phyloP scores from a whole-genome alignment of 2,329 filamentous ascomycete species.

The Cladophialophora yegresii region DNA sequence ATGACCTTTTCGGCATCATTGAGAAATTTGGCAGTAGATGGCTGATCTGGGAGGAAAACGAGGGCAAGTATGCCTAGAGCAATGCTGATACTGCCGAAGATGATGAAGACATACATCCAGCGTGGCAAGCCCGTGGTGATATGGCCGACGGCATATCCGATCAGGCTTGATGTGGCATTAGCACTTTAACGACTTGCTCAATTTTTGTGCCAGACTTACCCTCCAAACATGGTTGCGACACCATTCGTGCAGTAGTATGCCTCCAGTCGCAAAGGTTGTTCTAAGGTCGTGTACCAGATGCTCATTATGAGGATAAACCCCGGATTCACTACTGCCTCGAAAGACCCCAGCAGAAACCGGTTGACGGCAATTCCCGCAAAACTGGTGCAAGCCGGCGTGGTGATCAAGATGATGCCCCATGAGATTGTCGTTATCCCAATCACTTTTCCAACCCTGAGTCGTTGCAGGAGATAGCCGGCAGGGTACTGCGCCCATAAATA shows the following conservation, averaged over 20 bases:
- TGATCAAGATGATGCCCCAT: slow-evolving; percentile 30
- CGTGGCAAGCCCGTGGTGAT: slow-evolving; percentile 28
- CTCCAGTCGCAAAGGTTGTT: slow-evolving; percentile 29
- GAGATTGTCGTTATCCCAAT: slow-evolving; percentile 42
- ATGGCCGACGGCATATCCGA: slow-evolving; percentile 31
- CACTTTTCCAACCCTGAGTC: slow-evolving; percentile 53
- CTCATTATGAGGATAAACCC: slow-evolving; percentile 40
- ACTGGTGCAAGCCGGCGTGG: slow-evolving; percentile 24
- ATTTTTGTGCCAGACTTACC: slow-evolving; percentile 45
- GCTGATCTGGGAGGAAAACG: slow-evolving; percentile 27
- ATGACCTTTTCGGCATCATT: slow-evolving; percentile 48
- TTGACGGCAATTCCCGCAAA: slow-evolving; percentile 30
- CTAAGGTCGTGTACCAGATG: slow-evolving; percentile 32
- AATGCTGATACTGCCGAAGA: slow-evolving; percentile 29
- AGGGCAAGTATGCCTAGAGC: slow-evolving; percentile 20
- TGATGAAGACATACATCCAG: slow-evolving; percentile 37
- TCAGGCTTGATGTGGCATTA: slow-evolving; percentile 18
- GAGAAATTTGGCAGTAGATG: slow-evolving; percentile 37
- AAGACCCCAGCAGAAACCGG: slow-evolving; percentile 26
- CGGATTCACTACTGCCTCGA: slow-evolving; percentile 39
- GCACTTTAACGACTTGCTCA: slow-evolving; percentile 40
- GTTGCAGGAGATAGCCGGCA: slow-evolving; percentile 53
- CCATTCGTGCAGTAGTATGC: slow-evolving; percentile 52
- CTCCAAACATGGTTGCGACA: slow-evolving; percentile 64
- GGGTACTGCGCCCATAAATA: slow-evolving; percentile 57